These are phyloP conservation scores for Calamus simplicifolius DNA, from an alignment of 176 grass and related monocot genomes.

Conservation along the genomic window DNA sequence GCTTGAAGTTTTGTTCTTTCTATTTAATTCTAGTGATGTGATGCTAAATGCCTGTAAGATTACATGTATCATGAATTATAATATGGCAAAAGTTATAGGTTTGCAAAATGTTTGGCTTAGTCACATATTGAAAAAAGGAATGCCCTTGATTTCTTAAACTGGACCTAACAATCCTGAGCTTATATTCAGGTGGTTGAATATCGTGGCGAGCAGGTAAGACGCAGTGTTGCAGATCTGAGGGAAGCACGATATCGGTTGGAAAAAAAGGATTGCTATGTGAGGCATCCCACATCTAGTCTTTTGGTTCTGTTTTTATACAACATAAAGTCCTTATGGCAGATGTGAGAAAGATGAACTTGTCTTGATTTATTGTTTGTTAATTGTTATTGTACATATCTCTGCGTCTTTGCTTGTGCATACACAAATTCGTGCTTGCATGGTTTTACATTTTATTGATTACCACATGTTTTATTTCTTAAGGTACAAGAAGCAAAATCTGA, in stretches of 20 bases:
- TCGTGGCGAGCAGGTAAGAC: constrained; percentile 81
- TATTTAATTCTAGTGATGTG: too few relatives aligned
- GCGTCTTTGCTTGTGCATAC: too few relatives aligned
- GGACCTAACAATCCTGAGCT: neutral
- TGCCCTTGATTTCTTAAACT: neutral
- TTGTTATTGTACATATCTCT: neutral
- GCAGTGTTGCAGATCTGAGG: constrained; percentile 80
- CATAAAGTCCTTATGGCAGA: neutral
- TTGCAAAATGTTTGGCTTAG: neutral
- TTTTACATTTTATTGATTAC: too few relatives aligned
- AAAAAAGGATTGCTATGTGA: constrained; percentile 95
- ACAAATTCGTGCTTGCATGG: too few relatives aligned
- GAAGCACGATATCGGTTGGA: constrained; percentile 68
- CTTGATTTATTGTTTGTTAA: constrained; percentile 9
- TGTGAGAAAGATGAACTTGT: neutral
- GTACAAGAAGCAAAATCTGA: too few relatives aligned
- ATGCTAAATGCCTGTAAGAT: too few relatives aligned
- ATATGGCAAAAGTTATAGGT: neutral
- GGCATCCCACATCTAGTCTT: constrained; percentile 14
- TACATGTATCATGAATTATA: too few relatives aligned
- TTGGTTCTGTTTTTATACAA: neutral
- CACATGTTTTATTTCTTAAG: too few relatives aligned
- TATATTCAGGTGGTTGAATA: constrained; percentile 75
- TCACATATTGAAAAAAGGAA: neutral
- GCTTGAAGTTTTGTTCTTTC: too few relatives aligned